Percentiles rank a stretch among this genome's conserved stretches.
Evolutionary conservation across 1,284 basidiomycete genomes (phyloP).

Genomic region (Agroathelia rolfsii): DNA sequence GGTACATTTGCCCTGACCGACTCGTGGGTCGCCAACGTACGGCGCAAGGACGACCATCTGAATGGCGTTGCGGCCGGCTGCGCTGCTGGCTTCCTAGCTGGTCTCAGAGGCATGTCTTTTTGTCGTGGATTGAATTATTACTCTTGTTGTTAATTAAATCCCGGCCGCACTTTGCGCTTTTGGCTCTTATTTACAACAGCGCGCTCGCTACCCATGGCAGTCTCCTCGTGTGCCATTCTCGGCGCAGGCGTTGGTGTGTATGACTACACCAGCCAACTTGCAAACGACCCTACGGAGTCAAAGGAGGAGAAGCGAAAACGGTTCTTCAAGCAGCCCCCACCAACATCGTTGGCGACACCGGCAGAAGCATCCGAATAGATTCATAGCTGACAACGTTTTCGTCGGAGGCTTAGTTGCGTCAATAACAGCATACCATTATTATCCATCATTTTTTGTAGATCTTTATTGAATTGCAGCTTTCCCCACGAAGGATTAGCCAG

Average conservation of each 20-base stretch:
- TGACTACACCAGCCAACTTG: constrained; percentile 69
- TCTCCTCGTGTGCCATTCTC: constrained; percentile 74
- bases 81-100: constrained; percentile 87
- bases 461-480: no score
- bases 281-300: constrained; percentile 31
- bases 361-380: constrained; percentile 19
- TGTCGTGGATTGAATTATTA: constrained; percentile 5
- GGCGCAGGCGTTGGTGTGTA: constrained; percentile 78
- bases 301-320: constrained; percentile 54
- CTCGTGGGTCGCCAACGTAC: constrained; percentile 70
- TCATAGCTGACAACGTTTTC: no score
- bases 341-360: constrained; percentile 19
- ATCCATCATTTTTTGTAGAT: no score
- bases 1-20: constrained; percentile 82
- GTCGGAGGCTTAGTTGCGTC: no score
- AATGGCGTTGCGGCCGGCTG: constrained; percentile 87
- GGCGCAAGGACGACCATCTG: constrained; percentile 73
- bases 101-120: constrained; percentile 58
- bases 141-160: constrained; percentile 8
- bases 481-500: no score
- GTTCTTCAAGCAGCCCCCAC: constrained; percentile 59
- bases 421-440: no score
- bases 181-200: constrained; percentile 33
- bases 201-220: constrained; percentile 76
- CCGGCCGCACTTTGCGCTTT: neutral